These are phyloP conservation scores for Colletotrichum shisoi DNA, from an alignment of 2,329 filamentous ascomycete genomes.

Conservation along the genomic window DNA sequence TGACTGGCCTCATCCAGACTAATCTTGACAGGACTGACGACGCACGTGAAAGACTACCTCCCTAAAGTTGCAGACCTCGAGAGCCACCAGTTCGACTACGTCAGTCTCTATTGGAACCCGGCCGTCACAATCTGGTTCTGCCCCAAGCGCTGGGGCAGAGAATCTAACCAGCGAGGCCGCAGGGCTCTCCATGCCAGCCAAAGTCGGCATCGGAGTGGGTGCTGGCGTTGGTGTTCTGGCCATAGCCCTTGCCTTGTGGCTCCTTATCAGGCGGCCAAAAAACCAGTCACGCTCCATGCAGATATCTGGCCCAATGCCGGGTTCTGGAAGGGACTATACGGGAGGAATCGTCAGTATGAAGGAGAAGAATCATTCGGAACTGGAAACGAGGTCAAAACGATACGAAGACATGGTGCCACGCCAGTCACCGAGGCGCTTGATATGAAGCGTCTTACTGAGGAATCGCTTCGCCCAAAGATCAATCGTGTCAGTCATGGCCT, in stretches of 20 bases:
- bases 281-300: slow-evolving; percentile 48
- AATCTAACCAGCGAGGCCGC: slow-evolving; percentile 25
- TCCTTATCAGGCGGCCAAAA: slow-evolving; percentile 51
- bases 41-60: slow-evolving; percentile 9
- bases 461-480: background rate
- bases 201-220: slow-evolving; percentile 60
- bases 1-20: background rate
- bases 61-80: slow-evolving; percentile 23
- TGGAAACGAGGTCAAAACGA: slow-evolving; percentile 61
- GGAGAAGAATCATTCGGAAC: slow-evolving; percentile 51
- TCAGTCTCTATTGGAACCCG: slow-evolving; percentile 30
- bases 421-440: slow-evolving; percentile 57
- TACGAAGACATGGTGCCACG: slow-evolving; percentile 67
- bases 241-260: slow-evolving; percentile 50
- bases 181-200: slow-evolving; percentile 54
- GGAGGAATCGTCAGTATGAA: slow-evolving; percentile 30
- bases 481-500: background rate
- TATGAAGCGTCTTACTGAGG: slow-evolving; percentile 37
- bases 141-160: slow-evolving; percentile 11
- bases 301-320: slow-evolving; percentile 62
- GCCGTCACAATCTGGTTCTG: slow-evolving; percentile 16
- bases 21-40: background rate
- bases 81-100: slow-evolving; percentile 32
- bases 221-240: slow-evolving; percentile 54
- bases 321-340: slow-evolving; percentile 50